Conservation (phyloP, 345 rosid species). For the Luvunga scandens region DNA sequence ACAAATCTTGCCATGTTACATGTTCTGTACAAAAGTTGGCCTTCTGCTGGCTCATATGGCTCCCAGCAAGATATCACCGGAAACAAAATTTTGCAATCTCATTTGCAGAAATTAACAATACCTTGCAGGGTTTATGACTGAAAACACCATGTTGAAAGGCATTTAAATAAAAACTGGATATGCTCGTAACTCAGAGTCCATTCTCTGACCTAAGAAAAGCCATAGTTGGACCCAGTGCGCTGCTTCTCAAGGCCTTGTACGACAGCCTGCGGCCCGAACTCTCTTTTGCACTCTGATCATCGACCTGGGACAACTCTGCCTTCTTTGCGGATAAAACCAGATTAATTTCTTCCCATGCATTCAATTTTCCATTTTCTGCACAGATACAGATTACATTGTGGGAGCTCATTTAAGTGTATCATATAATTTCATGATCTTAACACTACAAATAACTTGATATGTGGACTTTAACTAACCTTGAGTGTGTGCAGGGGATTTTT, state of each 20-base stretch:
- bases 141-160: background rate
- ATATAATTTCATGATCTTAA: background rate
- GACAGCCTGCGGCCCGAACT: constrained; percentile 58
- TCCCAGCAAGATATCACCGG: background rate
- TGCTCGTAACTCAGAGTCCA: constrained; percentile 29
- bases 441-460: background rate
- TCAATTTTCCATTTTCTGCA: constrained; percentile 50
- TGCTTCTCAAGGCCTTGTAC: constrained; percentile 62
- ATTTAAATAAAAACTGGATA: background rate
- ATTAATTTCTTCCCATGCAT: constrained; percentile 74
- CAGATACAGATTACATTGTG: background rate
- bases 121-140: background rate
- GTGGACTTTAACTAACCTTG: background rate
- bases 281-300: constrained; percentile 47
- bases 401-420: background rate
- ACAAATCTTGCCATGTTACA: background rate
- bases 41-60: background rate
- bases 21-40: background rate
- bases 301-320: constrained; percentile 51
- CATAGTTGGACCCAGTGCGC: constrained; percentile 86
- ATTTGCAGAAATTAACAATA: background rate
- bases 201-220: constrained; percentile 72
- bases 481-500: background rate
- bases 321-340: constrained; percentile 65
- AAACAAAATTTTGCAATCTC: constrained; percentile 4